Base-by-base conservation (phyloP, 2,329 filamentous ascomycete species). In the Chaetomiaceae sp. region DNA sequence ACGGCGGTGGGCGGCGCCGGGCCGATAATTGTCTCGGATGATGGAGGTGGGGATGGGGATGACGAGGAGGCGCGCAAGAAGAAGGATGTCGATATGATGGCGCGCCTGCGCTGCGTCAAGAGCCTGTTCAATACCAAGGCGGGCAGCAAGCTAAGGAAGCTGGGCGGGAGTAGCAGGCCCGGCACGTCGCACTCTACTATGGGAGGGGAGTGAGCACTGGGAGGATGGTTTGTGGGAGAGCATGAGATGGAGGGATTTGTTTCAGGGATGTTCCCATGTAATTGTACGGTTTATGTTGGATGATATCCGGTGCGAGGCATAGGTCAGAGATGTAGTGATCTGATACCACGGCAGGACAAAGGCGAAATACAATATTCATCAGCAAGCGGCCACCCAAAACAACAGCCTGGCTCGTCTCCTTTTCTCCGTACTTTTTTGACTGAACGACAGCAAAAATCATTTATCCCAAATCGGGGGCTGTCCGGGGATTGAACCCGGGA, bases 11-110 rank as follows among this genome's bases (percentile, higher is more conserved):
- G 42, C n/a, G 54, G 60, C 15, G 45, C 47, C 32, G 42, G 27
- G 33, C 29, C 33, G 37, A 32, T 26, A 2, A 2, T 18, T 29
- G 38, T 26, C 2, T 42, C 42, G 18, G 56, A 60, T 26, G 54
- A 47, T 1, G 45, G 34, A 6, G 45, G 14, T 5, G 43, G 45
- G 34, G 72, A 71, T 14, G 65, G 72, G 9, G 69, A 76, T 17
- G 70, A 74, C 2, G 71, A 78, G 30, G 71, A 75, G 37, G 68
- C 66, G 32, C 63, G 72, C 20, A 70, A 73, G 38, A 72, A 68
- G 36, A 84, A 84, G 60, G 84, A 88, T 50, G 84, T 84, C 62
- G 81, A 85, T 64, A 73, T 84, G 53, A 87, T 83, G 83, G 77
- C 81, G n/a, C 75, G 81, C 55, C 65, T 88, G 52, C 75, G 81